Base-by-base conservation (phyloP, 73 alveolate species). In the Paramecium bursaria region DNA sequence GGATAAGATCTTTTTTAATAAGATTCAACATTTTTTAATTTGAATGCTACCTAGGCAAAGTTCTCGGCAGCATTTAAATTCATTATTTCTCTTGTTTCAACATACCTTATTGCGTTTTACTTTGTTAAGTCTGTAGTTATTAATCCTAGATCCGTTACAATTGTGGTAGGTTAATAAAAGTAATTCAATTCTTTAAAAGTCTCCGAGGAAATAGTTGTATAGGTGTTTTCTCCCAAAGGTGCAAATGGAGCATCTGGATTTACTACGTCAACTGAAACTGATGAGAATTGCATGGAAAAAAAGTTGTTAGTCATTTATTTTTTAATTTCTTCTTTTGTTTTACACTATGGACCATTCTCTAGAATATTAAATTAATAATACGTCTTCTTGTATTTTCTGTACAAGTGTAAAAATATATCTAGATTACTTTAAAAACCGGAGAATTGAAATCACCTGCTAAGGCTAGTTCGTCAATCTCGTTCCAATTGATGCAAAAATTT, bases 401-500 rank as follows among this genome's bases (percentile, higher is more conserved):
- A 42, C 82, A 67, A 5, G 30, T 31, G 10, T 67, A 15, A 23
- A 67, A 39, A 25, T 17, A 35, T 4, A 67, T 33, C 4, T 21
- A 0, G 7, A 67, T 33, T 6, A 39, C 19, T 19, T 31, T 26
- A 67, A 14, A 67, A 30, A 39, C 14, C 9, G 54, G 54, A 4
- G 82, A 53, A 67, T 67, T 57, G 44, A 67, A 67, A 9, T 53
- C 44, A 7, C 82, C 82, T 33, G 33, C 54, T 1, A 67, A 25
- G 17, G 17, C 9, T 14, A 67, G 26, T 31, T 13, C 50, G 6
- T 44, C 30, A 2, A 67, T 31, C 21, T 67, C 1, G 44, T 67
- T 42, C 82, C 82, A 67, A 14, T 67, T 57, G 27, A 67, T 67
- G 27, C 82, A 67, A 67, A 25, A 67, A 67, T 67, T 67, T 21